Evolutionary conservation across 371 early-diverging fungal species (phyloP).

Genomic region (Haplosporangium sp.): DNA sequence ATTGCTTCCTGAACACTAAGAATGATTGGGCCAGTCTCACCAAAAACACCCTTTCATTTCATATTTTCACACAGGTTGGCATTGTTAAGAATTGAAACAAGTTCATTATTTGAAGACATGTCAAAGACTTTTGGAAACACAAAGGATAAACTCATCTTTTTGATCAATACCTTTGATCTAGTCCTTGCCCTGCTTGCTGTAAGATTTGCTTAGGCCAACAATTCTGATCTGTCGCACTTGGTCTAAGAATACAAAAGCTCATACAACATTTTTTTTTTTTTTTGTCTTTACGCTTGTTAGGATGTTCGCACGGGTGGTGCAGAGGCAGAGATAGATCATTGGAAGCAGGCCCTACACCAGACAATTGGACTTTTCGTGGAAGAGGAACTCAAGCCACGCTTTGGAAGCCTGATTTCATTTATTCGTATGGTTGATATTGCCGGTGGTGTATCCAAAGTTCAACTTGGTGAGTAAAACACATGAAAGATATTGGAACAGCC

Average conservation of each 20-base stretch:
- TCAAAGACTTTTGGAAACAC: constrained; percentile 78
- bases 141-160: constrained; percentile 78
- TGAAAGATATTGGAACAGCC: no score
- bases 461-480: constrained; percentile 31
- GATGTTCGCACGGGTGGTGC: constrained; percentile 73
- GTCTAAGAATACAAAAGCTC: not conserved
- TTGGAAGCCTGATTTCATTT: constrained; percentile 82
- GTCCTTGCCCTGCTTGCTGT: constrained; percentile 78
- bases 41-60: no score
- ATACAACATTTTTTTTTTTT: not conserved
- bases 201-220: constrained; percentile 7
- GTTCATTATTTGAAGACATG: constrained; percentile 77
- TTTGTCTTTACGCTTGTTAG: constrained; percentile 47
- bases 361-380: constrained; percentile 88
- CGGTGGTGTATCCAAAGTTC: constrained; percentile 50
- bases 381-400: constrained; percentile 82
- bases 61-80: constrained; percentile 63
- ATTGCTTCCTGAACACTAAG: not conserved
- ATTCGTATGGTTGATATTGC: constrained; percentile 76
- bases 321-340: constrained; percentile 81
- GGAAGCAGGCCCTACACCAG: constrained; percentile 72
- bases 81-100: constrained; percentile 83
- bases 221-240: not conserved
- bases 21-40: not conserved
- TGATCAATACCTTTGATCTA: constrained; percentile 93